These are phyloP conservation scores for Scenedesmus sp. DNA, from an alignment of 163 green algal species.

Conservation along the genomic window DNA sequence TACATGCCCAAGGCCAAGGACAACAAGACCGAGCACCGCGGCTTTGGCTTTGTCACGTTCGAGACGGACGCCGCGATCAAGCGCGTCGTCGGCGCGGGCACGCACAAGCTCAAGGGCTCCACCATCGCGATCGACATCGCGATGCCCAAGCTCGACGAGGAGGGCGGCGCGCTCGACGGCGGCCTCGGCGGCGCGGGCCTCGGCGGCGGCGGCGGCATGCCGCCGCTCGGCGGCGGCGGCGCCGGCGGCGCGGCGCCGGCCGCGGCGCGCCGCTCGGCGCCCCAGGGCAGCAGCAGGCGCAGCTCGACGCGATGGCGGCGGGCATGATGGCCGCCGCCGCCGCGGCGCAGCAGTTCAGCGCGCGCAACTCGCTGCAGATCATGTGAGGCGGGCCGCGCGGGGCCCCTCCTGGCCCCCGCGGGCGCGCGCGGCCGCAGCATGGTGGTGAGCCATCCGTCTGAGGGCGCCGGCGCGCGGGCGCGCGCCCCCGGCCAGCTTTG, in stretches of 20 bases:
- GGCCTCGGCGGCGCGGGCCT: neutral
- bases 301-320: constrained; percentile 17
- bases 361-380: constrained; percentile 22
- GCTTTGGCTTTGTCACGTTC: constrained; percentile 96
- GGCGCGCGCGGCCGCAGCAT: no score
- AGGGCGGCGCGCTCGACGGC: neutral
- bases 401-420: no score
- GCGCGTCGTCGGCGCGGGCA: constrained; percentile 74
- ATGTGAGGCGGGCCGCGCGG: constrained; percentile 34
- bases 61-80: constrained; percentile 87
- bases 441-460: no score
- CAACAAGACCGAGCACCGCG: constrained; percentile 87
- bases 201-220: neutral
- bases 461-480: no score
- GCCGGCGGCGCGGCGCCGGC: no score
- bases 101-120: constrained; percentile 77
- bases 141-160: constrained; percentile 67
- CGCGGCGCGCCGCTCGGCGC: no score
- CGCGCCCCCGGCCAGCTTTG: no score
- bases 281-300: no score
- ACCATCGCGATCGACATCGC: constrained; percentile 77
- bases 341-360: constrained; percentile 39
- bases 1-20: constrained; percentile 89
- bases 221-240: no score
- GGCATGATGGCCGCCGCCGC: constrained; percentile 41